Evolutionary conservation across 257 asterid species (phyloP), one percentile per base, ranked within the genome.

Genomic region (Ilex aquifolium): DNA sequence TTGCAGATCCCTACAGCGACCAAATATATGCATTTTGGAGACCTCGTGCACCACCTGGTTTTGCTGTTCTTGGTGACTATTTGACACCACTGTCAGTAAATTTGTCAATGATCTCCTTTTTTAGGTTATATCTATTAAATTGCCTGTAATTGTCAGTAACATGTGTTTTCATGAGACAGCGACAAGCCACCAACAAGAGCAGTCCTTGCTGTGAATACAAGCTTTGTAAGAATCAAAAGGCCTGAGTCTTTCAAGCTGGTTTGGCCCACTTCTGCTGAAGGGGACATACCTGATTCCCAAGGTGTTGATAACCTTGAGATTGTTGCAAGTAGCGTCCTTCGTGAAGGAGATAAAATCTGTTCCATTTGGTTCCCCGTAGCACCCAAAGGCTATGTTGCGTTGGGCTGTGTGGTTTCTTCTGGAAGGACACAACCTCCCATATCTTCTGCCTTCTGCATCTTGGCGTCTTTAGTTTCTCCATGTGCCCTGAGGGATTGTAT

Each of bases 361-460:
- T 87, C 97, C 32, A 82, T 92, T 78, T 92, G 99, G 99, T 87
- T 87, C 68, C 99, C 99, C 74, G 93, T 73, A 79, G 93, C 99
- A 60, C 99, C 99, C 13, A 70, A 83, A 61, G 97, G 97, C 61
- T 92, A 89, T 78, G 91, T 89, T 68, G 88, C 99, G 16, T 58
- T 92, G 83, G 99, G 99, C 62, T 92, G 99, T 61, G 99, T 92
- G 74, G 94, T 81, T 71, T 89, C 97, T 80, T 64, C 90, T 31
- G 95, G 87, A 67, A 83, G 69, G 63, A 69, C 70, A 65, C 88
- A 77, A 68, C 99, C 99, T 79, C 73, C 90, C 17, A 40, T 71
- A 66, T 79, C 99, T 13, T 87, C 99, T 16, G 79, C 85, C 57
- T 90, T 86, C 73, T 92, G 99, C 79, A 79, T 92, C 72, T 81